Evolutionary conservation across 148 eudicot genomes (phyloP).

Genomic region (Chenopodium quinoa): DNA sequence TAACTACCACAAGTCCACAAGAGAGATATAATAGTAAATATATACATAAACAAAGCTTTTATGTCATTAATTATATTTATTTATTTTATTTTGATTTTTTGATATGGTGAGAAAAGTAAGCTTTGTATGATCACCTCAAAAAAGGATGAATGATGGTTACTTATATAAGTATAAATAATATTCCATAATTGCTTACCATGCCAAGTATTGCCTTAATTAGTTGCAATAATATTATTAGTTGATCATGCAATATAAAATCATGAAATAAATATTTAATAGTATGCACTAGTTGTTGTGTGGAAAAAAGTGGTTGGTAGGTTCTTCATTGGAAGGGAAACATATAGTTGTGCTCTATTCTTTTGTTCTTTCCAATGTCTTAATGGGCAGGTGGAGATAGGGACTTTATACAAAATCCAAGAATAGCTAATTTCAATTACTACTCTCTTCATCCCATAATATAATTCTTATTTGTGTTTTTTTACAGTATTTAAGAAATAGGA

Average conservation of each 20-base stretch:
- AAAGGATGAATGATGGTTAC: background rate
- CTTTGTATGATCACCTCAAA: background rate
- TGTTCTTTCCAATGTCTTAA: slow-evolving; percentile 5
- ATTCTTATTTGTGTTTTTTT: too few relatives aligned
- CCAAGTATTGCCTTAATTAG: slow-evolving; percentile 1
- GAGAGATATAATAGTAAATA: background rate
- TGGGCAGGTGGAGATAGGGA: slow-evolving; percentile 8
- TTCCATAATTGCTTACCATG: background rate
- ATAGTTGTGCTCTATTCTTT: background rate
- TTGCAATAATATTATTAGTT: background rate
- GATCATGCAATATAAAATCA: background rate
- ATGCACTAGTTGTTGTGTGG: background rate
- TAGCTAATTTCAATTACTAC: background rate
- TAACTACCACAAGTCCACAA: slow-evolving; percentile 5
- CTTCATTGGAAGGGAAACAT: background rate
- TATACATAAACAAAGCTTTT: too few relatives aligned
- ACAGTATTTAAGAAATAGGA: too few relatives aligned
- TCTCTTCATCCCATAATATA: too few relatives aligned
- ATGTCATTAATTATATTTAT: too few relatives aligned
- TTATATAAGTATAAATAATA: too few relatives aligned
- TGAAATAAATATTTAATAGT: background rate
- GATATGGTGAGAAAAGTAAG: background rate
- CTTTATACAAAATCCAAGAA: background rate
- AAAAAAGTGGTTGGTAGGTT: slow-evolving; percentile 8
- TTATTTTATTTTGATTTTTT: too few relatives aligned